Evolutionary conservation across 225 moss, liverwort and hornwort genomes (phyloP), one percentile per base, ranked within the genome.

Genomic region (Rhytidiadelphus loreus): DNA sequence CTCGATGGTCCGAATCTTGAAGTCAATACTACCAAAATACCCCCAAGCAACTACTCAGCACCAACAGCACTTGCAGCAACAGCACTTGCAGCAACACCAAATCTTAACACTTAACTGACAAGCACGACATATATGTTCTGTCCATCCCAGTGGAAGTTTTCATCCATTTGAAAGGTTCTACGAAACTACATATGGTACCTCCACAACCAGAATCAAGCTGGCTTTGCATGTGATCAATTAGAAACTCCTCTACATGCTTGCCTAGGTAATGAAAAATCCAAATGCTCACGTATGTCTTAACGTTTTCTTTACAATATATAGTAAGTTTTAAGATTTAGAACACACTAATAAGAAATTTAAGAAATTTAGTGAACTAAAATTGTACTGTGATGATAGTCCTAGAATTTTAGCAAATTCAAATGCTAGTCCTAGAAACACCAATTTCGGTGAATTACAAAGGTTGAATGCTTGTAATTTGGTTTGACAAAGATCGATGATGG

Each of bases 1-100:
- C 90, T 97, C 97, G 83, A 98, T 95, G 78, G 97, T 98, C 83
- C 98, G 96, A 87, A 98, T 98, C 95, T 98, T 98, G 90, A 98
- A 98, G 89, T 98, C 97, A 81, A 98, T 97, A 88, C 97, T 98
- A 92, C 20, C 66, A 87, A 41, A 86, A 19, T 79, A 52, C 11
- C 80, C 25, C 60, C 87, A 56, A 85, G 59, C 81, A 87, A 96
- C 32, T 52, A 82, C 33, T 81, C 70, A 64, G 48, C 18, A 87
- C 71, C 46, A 58, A 78, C 37, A 76, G 4, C 50, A 82, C 29
- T n/a, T n/a, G n/a, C n/a, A n/a, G n/a, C n/a, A n/a, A n/a, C n/a
- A n/a, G n/a, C n/a, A n/a, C n/a, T 87, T 57, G 57, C 87, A 66
- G 39, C 39, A 46, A 73, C 46, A 73, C 73, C 81, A 85, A 13